Evolutionary conservation across 208 protist genomes (phyloP).

Genomic region (Leishmania martiniquensis): DNA sequence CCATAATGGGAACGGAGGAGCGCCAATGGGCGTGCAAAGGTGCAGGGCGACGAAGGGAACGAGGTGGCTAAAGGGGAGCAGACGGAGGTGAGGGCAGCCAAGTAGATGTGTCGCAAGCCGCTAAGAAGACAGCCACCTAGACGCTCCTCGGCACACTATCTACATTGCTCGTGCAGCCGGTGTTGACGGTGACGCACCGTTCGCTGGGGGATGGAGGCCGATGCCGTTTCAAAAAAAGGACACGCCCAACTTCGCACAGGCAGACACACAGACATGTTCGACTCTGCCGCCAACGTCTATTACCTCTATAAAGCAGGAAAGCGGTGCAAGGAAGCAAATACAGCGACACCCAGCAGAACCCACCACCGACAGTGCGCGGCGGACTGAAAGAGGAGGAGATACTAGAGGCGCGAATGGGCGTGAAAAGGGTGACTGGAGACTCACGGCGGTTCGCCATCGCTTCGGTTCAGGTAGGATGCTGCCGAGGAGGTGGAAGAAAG

Average conservation of each 20-base stretch:
- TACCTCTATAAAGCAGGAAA: background rate
- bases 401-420: background rate
- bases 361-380: background rate
- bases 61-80: too few species aligned
- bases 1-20: background rate
- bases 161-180: background rate
- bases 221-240: background rate
- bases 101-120: background rate
- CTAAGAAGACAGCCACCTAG: background rate
- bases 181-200: background rate
- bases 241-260: too few species aligned
- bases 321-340: background rate
- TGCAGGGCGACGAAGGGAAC: background rate
- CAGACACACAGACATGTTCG: background rate
- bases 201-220: background rate
- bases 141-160: background rate
- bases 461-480: conserved; percentile 16
- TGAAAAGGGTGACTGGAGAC: background rate
- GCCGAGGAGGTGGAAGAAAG: conserved; percentile 22
- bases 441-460: background rate
- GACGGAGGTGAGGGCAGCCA: background rate
- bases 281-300: conserved; percentile 2
- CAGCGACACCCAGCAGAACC: background rate
- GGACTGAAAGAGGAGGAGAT: background rate
- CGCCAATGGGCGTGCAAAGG: background rate